Percentiles rank a stretch among this genome's conserved stretches.
Evolutionary conservation across 805 yeast species (phyloP).

Genomic region (Candida nonsorbophila): DNA sequence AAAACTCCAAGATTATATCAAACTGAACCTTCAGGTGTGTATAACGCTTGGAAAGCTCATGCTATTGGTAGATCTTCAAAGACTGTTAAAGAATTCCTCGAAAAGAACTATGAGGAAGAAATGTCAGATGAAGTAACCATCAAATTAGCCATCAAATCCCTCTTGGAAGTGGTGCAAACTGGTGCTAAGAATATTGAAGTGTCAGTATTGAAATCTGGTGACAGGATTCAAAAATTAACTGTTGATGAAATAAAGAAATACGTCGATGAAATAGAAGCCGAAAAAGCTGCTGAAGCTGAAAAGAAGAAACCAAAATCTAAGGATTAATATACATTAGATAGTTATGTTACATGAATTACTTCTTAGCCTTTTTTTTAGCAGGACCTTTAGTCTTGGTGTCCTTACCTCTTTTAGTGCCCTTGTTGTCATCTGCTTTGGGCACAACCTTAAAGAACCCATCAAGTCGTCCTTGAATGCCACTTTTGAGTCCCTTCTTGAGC

Average conservation of each 20-base stretch:
- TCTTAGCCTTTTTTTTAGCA: conserved; percentile 21
- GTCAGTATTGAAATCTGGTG: conserved; percentile 73
- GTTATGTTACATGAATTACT: conserved; percentile 5
- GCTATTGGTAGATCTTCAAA: conserved; percentile 94
- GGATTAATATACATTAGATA: conserved; percentile 9
- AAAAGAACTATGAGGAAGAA: conserved; percentile 72
- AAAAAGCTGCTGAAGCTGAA: conserved; percentile 78
- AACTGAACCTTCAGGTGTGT: conserved; percentile 97
- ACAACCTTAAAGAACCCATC: conserved; percentile 85
- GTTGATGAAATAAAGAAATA: conserved; percentile 68
- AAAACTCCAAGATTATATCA: conserved; percentile 76
- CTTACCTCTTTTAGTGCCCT: conserved; percentile 22
- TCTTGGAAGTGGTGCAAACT: conserved; percentile 95
- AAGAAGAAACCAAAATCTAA: conserved; percentile 49
- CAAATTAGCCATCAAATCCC: conserved; percentile 75
- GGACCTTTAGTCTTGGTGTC: conserved; percentile 24
- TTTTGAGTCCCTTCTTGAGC: conserved; percentile 74
- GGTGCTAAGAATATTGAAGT: conserved; percentile 96
- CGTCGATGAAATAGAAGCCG: conserved; percentile 81
- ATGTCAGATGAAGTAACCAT: conserved; percentile 65
- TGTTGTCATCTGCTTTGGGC: conserved; percentile 36
- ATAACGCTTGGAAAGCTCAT: conserved; percentile 96
- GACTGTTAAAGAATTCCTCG: conserved; percentile 92
- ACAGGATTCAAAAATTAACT: conserved; percentile 51
- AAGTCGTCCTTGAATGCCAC: conserved; percentile 84